Percentiles rank a stretch among this genome's conserved stretches.
phyloP scores from a whole-genome alignment of 2,329 filamentous ascomycete genomes.

The Ophioceras dolichostomum region DNA sequence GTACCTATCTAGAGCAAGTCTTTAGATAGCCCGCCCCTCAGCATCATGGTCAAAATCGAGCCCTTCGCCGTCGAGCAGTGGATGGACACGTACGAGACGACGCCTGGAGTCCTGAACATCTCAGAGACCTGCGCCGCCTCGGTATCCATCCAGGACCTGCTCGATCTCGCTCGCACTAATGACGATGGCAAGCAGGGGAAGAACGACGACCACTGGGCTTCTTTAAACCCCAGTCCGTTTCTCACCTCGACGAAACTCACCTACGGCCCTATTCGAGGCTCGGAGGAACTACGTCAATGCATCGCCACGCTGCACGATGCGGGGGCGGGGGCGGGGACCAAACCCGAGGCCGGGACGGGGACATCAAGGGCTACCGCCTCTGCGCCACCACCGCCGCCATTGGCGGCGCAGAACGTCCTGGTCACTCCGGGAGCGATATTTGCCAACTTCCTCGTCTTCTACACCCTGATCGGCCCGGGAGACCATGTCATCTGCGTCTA shows the following conservation, averaged over 20 bases:
- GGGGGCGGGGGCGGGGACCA: not conserved
- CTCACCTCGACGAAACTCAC: slow-evolving; percentile 42
- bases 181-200: too few species aligned
- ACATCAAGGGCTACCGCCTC: slow-evolving; percentile 47
- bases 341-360: slow-evolving; percentile 46
- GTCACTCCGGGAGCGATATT: slow-evolving; percentile 71
- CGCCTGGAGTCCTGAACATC: slow-evolving; percentile 51
- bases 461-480: slow-evolving; percentile 56
- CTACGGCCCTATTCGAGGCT: slow-evolving; percentile 64
- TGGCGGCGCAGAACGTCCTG: slow-evolving; percentile 49
- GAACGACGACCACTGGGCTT: too few species aligned
- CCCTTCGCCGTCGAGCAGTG: slow-evolving; percentile 62
- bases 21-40: too few species aligned
- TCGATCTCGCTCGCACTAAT: slow-evolving; percentile 43
- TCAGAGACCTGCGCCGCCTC: slow-evolving; percentile 71
- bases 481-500: slow-evolving; percentile 83
- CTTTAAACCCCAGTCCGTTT: slow-evolving; percentile 30
- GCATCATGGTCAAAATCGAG: slow-evolving; percentile 37
- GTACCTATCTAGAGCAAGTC: too few species aligned
- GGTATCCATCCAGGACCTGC: slow-evolving; percentile 58
- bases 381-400: slow-evolving; percentile 34
- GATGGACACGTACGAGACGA: slow-evolving; percentile 50
- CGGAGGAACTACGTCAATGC: slow-evolving; percentile 47
- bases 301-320: slow-evolving; percentile 45
- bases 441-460: slow-evolving; percentile 74